Evolutionary conservation across 257 asterid species (phyloP).

Genomic region (Jaltomata sinuosa): DNA sequence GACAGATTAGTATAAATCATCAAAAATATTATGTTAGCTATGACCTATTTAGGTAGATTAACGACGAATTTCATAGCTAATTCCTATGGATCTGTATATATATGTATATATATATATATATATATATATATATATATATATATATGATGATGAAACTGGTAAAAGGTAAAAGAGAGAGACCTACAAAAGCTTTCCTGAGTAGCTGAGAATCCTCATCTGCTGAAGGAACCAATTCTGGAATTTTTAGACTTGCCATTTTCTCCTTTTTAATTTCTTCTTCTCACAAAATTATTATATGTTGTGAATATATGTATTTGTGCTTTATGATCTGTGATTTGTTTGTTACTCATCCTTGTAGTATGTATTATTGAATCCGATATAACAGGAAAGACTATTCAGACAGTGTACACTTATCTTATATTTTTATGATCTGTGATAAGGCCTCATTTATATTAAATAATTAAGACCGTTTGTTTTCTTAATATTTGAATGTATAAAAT

Average conservation of each 20-base stretch:
- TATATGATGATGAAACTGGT: neutral
- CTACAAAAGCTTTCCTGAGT: conserved; percentile 70
- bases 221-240: conserved; percentile 63
- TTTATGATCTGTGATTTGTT: neutral
- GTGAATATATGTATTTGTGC: neutral
- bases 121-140: neutral
- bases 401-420: neutral
- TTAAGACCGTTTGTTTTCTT: neutral
- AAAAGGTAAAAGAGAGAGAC: conserved; percentile 15
- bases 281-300: neutral
- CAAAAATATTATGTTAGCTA: neutral
- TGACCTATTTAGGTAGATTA: neutral
- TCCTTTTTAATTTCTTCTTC: neutral
- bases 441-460: too few species aligned
- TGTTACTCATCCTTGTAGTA: neutral
- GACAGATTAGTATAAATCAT: too few species aligned
- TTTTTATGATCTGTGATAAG: too few species aligned
- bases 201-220: conserved; percentile 57
- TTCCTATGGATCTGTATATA: neutral
- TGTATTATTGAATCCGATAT: neutral
- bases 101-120: neutral
- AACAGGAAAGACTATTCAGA: neutral
- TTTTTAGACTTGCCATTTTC: conserved; percentile 56
- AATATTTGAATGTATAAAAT: neutral
- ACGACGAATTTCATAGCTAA: neutral